Evolutionary conservation across 2,329 filamentous ascomycete genomes (phyloP).

Genomic region (Ceratocystis eucalypticola): DNA sequence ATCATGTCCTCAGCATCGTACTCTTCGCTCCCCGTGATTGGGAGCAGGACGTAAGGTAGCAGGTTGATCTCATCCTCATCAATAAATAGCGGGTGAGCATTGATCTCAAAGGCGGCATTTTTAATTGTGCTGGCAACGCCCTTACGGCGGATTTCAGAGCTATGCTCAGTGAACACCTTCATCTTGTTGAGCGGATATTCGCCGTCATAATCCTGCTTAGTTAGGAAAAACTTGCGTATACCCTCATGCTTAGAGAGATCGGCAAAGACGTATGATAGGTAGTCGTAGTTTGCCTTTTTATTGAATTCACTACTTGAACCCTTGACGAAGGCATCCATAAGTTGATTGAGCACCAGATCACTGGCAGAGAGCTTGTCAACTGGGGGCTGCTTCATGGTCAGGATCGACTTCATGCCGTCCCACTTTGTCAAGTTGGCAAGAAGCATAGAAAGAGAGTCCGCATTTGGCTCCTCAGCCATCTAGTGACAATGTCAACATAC

Average conservation of each 20-base stretch:
- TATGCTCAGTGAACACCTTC: constrained; percentile 86
- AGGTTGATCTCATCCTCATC: constrained; percentile 62
- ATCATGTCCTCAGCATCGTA: constrained; percentile 77
- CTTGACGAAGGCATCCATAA: constrained; percentile 93
- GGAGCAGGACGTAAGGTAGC: constrained; percentile 76
- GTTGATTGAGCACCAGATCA: constrained; percentile 66
- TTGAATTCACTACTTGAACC: constrained; percentile 74
- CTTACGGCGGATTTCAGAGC: constrained; percentile 66
- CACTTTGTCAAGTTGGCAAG: constrained; percentile 83
- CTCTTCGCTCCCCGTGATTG: constrained; percentile 76
- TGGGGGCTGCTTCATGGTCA: constrained; percentile 52
- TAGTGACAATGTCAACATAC: constrained; percentile 25
- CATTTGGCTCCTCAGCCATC: constrained; percentile 63
- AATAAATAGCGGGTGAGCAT: constrained; percentile 57
- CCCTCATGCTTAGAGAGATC: constrained; percentile 74
- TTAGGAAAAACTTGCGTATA: constrained; percentile 61
- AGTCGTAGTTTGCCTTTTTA: constrained; percentile 75
- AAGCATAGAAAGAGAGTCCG: constrained; percentile 78
- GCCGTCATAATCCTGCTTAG: constrained; percentile 59
- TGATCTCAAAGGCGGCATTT: constrained; percentile 75
- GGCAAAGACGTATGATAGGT: constrained; percentile 86
- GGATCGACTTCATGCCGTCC: constrained; percentile 54
- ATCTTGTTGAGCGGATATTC: constrained; percentile 87
- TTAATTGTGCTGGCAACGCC: constrained; percentile 97
- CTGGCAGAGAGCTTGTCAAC: constrained; percentile 61